These are phyloP conservation scores for Blastocystis sp. DNA, from an alignment of 352 stramenopile species.

Conservation along the genomic window DNA sequence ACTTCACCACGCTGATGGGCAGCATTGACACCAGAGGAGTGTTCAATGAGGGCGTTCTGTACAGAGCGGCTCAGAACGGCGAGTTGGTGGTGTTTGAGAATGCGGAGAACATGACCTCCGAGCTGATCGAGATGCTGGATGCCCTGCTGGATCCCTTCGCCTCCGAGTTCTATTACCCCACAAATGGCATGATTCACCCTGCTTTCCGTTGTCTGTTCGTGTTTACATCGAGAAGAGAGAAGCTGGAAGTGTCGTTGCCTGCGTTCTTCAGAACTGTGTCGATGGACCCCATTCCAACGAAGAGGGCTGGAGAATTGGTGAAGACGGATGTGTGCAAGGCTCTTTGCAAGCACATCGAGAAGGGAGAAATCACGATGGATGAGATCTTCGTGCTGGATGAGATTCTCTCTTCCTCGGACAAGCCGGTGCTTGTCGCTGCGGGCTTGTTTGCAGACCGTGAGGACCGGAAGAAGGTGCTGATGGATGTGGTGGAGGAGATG, in stretches of 20 bases:
- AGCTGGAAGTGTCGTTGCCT: background rate
- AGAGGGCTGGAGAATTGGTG: background rate
- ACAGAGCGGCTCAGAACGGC: constrained; percentile 28
- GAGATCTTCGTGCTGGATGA: background rate
- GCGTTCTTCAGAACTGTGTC: background rate
- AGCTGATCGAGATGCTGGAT: constrained; percentile 39
- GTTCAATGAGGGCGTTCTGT: background rate
- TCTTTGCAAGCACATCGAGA: background rate
- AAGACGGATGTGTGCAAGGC: background rate
- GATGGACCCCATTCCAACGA: background rate
- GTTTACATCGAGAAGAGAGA: background rate
- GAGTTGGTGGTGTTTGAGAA: constrained; percentile 65
- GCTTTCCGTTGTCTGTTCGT: constrained; percentile 43
- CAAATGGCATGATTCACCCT: constrained; percentile 14
- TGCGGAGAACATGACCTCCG: constrained; percentile 40
- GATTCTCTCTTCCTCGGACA: background rate
- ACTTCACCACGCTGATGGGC: constrained; percentile 8
- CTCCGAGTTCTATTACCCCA: background rate
- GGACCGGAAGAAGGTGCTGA: background rate
- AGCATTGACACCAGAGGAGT: background rate
- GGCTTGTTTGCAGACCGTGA: background rate
- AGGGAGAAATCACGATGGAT: background rate
- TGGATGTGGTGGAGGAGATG: background rate
- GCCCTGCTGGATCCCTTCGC: constrained; percentile 31
- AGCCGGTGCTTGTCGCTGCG: background rate